Percentiles rank a stretch among this genome's conserved stretches.
phyloP scores from a whole-genome alignment of 1,284 basidiomycete species.

The Malassezia caprae region DNA sequence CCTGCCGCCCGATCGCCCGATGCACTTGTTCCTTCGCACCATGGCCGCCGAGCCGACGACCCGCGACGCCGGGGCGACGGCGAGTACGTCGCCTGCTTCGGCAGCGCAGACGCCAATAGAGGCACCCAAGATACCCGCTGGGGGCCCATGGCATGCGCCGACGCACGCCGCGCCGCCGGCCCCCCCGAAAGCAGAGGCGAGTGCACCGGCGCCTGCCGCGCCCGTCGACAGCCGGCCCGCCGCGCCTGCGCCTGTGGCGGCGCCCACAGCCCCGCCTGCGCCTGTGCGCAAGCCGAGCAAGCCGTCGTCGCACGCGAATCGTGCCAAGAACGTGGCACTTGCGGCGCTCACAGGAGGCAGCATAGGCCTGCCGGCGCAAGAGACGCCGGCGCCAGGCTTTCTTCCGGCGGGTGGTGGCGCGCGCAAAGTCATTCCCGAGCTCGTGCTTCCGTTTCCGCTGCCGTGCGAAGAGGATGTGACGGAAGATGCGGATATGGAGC shows the following conservation, averaged over 20 bases:
- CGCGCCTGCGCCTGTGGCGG: neutral
- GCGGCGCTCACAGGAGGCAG: slow-evolving; percentile 22
- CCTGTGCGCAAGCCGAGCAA: slow-evolving; percentile 2
- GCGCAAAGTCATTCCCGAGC: slow-evolving; percentile 31
- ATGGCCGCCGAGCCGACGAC: neutral
- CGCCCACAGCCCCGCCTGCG: neutral
- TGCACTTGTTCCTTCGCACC: neutral
- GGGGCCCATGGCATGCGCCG: neutral
- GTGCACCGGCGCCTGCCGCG: neutral
- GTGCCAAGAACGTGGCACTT: slow-evolving; percentile 10
- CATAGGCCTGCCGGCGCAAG: slow-evolving; percentile 21
- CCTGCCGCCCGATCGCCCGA: neutral
- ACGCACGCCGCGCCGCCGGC: neutral
- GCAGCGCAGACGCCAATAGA: neutral
- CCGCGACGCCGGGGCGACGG: neutral
- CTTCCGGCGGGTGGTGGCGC: slow-evolving; percentile 30
- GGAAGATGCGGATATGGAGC: slow-evolving; percentile 5
- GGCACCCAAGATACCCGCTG: neutral
- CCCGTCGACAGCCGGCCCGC: neutral
- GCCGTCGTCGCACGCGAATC: slow-evolving; percentile 7
- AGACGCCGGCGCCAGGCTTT: slow-evolving; percentile 14
- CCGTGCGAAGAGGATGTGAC: neutral
- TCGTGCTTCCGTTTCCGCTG: slow-evolving; percentile 28
- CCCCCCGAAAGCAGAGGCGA: neutral
- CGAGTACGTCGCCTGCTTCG: neutral